A percentile compares a stretch with the other conserved stretches of the same genome.
These are phyloP conservation scores for Saxophila tyrrhenica DNA, from an alignment of 495 filamentous ascomycete genomes.

Conservation along the genomic window DNA sequence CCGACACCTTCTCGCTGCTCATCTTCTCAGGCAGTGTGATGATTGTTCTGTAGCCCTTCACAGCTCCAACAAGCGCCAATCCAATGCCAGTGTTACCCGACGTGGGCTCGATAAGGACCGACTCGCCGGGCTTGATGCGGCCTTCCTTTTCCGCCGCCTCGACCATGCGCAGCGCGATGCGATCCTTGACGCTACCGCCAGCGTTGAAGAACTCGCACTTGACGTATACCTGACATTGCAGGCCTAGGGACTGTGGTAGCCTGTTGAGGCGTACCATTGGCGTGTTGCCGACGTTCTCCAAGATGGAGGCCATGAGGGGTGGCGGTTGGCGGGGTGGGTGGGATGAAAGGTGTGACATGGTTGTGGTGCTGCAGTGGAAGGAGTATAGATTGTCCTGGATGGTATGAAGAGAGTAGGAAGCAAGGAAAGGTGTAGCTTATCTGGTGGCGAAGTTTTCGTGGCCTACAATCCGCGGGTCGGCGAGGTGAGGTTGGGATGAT, in stretches of 20 bases:
- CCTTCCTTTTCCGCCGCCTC: constrained; percentile 86
- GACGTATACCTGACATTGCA: constrained; percentile 82
- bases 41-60: constrained; percentile 96
- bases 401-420: background rate
- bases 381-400: no score
- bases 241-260: constrained; percentile 78
- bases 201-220: constrained; percentile 97
- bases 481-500: constrained; percentile 1
- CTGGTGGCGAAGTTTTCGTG: background rate
- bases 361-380: background rate
- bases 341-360: constrained; percentile 36
- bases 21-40: constrained; percentile 99
- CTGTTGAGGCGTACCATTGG: constrained; percentile 86
- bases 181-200: constrained; percentile 93
- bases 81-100: constrained; percentile 98
- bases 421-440: background rate
- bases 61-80: constrained; percentile 80
- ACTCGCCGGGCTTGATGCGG: constrained; percentile 93
- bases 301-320: constrained; percentile 46
- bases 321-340: constrained; percentile 42
- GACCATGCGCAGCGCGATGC: constrained; percentile 95
- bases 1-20: constrained; percentile 94
- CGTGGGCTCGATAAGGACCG: constrained; percentile 84
- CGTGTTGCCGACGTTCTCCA: constrained; percentile 80
- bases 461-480: background rate